A percentile compares a stretch with the other conserved stretches of the same genome.
These are phyloP conservation scores for Bromus sterilis DNA, from an alignment of 176 grass and related monocot species.

Conservation along the genomic window DNA sequence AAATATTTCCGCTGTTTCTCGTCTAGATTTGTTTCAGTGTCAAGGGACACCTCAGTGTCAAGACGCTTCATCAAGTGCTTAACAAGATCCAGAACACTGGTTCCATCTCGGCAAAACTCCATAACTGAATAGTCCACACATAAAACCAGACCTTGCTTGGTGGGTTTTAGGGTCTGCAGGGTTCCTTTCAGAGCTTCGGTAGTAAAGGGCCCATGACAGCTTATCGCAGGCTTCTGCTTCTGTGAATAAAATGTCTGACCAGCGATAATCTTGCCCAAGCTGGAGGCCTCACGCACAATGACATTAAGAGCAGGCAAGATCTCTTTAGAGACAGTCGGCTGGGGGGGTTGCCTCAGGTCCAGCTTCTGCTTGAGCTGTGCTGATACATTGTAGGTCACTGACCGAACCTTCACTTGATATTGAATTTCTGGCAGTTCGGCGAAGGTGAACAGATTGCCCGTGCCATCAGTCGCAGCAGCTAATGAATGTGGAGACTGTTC, in stretches of 20 bases:
- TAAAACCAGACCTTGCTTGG: constrained; percentile 24
- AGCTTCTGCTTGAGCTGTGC: constrained; percentile 27
- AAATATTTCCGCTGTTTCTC: not conserved
- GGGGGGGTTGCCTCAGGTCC: constrained; percentile 15
- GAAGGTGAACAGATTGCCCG: constrained; percentile 18
- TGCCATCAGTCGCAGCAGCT: constrained; percentile 30
- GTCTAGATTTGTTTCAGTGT: not conserved
- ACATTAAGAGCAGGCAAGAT: constrained; percentile 38
- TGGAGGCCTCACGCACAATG: constrained; percentile 43
- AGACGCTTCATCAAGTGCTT: not conserved
- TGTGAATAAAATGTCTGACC: constrained; percentile 38
- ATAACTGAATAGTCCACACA: constrained; percentile 36
- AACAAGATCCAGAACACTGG: constrained; percentile 15
- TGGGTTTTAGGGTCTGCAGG: constrained; percentile 29
- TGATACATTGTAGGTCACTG: constrained; percentile 15
- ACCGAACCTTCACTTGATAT: constrained; percentile 14
- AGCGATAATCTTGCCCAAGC: constrained; percentile 19
- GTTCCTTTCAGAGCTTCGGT: constrained; percentile 25
- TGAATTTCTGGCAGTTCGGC: constrained; percentile 13
- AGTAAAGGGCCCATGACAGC: not conserved
- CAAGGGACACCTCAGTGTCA: not conserved
- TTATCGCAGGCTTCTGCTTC: not conserved
- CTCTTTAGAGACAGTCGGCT: constrained; percentile 17
- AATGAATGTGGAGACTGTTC: not conserved
- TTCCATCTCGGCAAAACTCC: constrained; percentile 27